These are phyloP conservation scores for Escovopsis weberi DNA, from an alignment of 2,329 filamentous ascomycete species.

Conservation along the genomic window DNA sequence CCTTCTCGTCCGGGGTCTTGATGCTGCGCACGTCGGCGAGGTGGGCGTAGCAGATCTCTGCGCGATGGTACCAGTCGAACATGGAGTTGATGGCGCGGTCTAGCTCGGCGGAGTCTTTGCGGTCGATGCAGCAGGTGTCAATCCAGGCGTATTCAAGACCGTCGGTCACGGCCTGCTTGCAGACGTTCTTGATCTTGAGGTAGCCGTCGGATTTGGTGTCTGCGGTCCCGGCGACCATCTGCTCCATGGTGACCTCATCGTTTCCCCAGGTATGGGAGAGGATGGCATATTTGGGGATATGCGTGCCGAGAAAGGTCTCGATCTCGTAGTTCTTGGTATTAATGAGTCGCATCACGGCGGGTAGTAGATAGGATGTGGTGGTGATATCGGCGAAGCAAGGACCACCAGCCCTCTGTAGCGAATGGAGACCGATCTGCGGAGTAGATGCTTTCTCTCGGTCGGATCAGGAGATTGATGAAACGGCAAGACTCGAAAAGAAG, in stretches of 20 bases:
- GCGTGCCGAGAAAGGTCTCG: neutral
- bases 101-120: constrained; percentile 4
- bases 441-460: too few species aligned
- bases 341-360: neutral
- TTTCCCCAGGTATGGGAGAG: constrained; percentile 17
- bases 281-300: constrained; percentile 12
- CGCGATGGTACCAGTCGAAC: constrained; percentile 5
- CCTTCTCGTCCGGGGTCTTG: constrained; percentile 1
- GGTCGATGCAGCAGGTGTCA: constrained; percentile 9
- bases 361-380: too few species aligned
- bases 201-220: neutral
- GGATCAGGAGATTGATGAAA: too few species aligned
- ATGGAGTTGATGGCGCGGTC: constrained; percentile 8
- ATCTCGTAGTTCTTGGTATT: constrained; percentile 1
- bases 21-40: constrained; percentile 3
- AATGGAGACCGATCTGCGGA: too few species aligned
- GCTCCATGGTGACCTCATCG: constrained; percentile 10
- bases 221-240: constrained; percentile 1
- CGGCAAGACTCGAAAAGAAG: too few species aligned
- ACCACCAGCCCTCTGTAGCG: too few species aligned
- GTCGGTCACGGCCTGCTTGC: constrained; percentile 1
- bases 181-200: neutral
- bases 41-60: constrained; percentile 5
- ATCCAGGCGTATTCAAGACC: constrained; percentile 5
- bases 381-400: too few species aligned